Conservation (phyloP, 1,284 basidiomycete species). For the Volvariella volvacea region DNA sequence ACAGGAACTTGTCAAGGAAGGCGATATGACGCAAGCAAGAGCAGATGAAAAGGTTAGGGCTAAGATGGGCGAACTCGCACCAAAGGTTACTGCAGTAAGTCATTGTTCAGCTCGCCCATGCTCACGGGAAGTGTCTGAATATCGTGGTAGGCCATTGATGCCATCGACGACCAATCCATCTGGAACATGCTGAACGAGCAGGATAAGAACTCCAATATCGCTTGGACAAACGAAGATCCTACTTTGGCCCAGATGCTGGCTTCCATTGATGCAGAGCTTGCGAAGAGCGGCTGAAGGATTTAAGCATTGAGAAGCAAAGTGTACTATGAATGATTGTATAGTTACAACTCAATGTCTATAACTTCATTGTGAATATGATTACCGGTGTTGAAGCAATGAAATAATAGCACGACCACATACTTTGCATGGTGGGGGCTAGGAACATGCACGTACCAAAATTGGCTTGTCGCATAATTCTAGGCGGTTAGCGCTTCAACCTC, state of each 20-base stretch:
- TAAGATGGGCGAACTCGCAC: not conserved
- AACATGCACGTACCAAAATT: no score
- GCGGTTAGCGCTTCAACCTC: no score
- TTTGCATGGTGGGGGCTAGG: no score
- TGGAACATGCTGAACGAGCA: not conserved
- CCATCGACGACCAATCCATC: not conserved
- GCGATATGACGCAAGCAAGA: not conserved
- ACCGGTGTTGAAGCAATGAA: no score
- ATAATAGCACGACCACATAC: no score
- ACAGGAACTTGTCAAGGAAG: not conserved
- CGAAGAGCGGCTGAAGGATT: no score
- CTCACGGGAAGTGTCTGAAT: not conserved
- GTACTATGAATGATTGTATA: no score
- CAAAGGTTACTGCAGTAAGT: not conserved
- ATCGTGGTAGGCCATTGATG: not conserved
- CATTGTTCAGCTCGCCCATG: not conserved
- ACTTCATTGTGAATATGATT: no score
- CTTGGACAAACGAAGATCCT: constrained; percentile 1
- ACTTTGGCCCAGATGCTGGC: not conserved
- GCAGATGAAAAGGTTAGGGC: not conserved
- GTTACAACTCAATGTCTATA: no score
- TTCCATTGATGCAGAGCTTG: no score
- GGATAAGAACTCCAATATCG: not conserved
- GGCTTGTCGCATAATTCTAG: no score
- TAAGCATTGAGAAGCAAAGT: no score